Conservation (phyloP, 495 filamentous ascomycete genomes). For the Aspergillus steynii region DNA sequence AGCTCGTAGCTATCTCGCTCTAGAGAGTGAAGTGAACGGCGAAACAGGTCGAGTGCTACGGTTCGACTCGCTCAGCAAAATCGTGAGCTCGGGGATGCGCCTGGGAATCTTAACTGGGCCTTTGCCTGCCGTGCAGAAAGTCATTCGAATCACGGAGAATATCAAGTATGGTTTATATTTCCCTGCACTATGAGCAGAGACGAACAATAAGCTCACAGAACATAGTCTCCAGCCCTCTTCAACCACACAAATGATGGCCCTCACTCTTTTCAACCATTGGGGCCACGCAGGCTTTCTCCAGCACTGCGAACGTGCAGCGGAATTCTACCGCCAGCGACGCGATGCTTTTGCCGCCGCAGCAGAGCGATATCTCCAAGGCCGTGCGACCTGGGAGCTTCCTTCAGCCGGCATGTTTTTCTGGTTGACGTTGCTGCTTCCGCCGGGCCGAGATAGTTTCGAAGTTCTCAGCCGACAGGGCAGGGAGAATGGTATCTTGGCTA, state of each 20-base stretch:
- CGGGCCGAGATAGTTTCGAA: conserved; percentile 7
- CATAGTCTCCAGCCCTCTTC: conserved; percentile 9
- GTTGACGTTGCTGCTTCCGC: conserved; percentile 3
- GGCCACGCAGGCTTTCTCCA: conserved; percentile 5
- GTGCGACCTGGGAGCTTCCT: conserved; percentile 7
- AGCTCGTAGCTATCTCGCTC: conserved; percentile 7
- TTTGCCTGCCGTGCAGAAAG: conserved; percentile 1
- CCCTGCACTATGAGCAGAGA: background rate
- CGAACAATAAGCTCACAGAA: background rate
- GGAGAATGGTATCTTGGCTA: conserved; percentile 2
- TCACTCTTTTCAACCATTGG: conserved; percentile 7
- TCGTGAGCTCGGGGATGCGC: conserved; percentile 8
- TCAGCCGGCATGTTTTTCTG: conserved; percentile 13
- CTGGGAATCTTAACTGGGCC: conserved; percentile 7
- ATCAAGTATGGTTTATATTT: background rate
- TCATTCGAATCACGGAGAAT: conserved; percentile 1
- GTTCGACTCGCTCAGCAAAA: conserved; percentile 13
- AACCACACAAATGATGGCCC: conserved; percentile 10
- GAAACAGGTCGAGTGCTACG: conserved; percentile 11
- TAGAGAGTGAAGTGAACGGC: conserved; percentile 7
- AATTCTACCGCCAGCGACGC: conserved; percentile 5
- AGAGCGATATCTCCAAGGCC: background rate
- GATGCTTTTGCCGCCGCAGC: conserved; percentile 8
- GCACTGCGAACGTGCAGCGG: conserved; percentile 1
- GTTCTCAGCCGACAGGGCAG: background rate